These are phyloP conservation scores for Fusarium azukiicola DNA, from an alignment of 2,329 filamentous ascomycete species.

Conservation along the genomic window DNA sequence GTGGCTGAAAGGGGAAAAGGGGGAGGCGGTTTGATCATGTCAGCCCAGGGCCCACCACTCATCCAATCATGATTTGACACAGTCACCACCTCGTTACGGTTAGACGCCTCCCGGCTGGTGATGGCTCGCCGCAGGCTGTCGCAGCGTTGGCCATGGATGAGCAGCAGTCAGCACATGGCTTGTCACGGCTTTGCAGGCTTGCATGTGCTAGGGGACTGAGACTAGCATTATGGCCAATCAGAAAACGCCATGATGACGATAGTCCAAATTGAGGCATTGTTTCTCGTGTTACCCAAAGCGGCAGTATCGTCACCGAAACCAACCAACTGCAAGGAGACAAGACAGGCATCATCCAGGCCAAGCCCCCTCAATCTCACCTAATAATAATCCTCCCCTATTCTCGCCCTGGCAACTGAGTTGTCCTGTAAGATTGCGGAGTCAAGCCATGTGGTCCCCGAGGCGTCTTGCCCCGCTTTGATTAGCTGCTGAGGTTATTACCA, in stretches of 20 bases:
- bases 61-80: slow-evolving; percentile 22
- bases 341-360: background rate
- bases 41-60: slow-evolving; percentile 25
- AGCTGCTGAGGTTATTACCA: slow-evolving; percentile 6
- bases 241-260: background rate
- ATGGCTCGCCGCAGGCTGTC: slow-evolving; percentile 9
- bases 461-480: background rate
- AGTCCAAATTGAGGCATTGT: background rate
- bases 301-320: slow-evolving; percentile 11
- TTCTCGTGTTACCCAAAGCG: slow-evolving; percentile 4
- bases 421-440: slow-evolving; percentile 2
- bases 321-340: background rate
- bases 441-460: slow-evolving; percentile 8
- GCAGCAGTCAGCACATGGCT: background rate
- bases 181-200: slow-evolving; percentile 15
- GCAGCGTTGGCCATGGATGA: background rate
- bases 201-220: slow-evolving; percentile 14
- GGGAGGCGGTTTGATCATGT: slow-evolving; percentile 38
- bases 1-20: slow-evolving; percentile 47
- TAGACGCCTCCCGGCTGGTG: background rate
- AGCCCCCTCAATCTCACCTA: slow-evolving; percentile 11
- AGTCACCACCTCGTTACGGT: slow-evolving; percentile 17
- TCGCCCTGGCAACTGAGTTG: slow-evolving; percentile 2
- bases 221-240: slow-evolving; percentile 23
- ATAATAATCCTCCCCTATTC: background rate